These are phyloP conservation scores for Noccaea caerulescens DNA, from an alignment of 345 rosid genomes.

Conservation along the genomic window DNA sequence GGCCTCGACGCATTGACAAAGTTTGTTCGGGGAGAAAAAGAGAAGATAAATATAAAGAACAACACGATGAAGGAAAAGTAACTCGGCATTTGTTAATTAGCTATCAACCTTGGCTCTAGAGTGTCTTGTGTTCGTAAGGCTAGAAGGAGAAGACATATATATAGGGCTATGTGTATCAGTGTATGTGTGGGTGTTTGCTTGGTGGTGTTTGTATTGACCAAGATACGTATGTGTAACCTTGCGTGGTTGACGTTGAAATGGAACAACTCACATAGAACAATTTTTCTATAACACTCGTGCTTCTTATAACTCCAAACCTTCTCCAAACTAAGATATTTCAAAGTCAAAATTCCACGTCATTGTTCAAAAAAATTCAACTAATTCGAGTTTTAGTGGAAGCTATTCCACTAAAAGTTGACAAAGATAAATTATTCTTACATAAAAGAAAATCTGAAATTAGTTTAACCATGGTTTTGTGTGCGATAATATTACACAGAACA, in stretches of 20 bases:
- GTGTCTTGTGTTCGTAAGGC: constrained; percentile 12
- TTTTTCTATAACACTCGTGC: constrained; percentile 36
- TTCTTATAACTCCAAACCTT: constrained; percentile 40
- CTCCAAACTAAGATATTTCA: constrained; percentile 20
- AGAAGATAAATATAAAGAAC: neutral
- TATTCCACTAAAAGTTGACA: neutral
- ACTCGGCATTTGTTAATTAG: constrained; percentile 29
- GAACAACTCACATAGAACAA: constrained; percentile 39
- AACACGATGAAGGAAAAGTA: constrained; percentile 24
- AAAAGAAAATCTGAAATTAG: neutral
- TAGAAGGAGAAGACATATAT: constrained; percentile 22
- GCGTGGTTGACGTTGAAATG: constrained; percentile 22
- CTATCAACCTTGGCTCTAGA: constrained; percentile 4
- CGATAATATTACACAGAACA: neutral
- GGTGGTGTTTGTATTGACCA: constrained; percentile 26
- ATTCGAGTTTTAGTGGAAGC: neutral
- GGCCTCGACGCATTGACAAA: constrained; percentile 29
- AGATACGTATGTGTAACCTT: constrained; percentile 38
- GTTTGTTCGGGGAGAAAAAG: neutral
- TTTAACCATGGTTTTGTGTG: neutral
- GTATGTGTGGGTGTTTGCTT: constrained; percentile 1
- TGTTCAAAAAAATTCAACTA: neutral
- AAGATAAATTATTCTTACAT: neutral
- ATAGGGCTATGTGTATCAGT: neutral
- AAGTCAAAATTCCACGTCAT: constrained; percentile 23